Conservation (phyloP, 768 basidiomycete genomes). For the Panaeolus cyanescens region DNA sequence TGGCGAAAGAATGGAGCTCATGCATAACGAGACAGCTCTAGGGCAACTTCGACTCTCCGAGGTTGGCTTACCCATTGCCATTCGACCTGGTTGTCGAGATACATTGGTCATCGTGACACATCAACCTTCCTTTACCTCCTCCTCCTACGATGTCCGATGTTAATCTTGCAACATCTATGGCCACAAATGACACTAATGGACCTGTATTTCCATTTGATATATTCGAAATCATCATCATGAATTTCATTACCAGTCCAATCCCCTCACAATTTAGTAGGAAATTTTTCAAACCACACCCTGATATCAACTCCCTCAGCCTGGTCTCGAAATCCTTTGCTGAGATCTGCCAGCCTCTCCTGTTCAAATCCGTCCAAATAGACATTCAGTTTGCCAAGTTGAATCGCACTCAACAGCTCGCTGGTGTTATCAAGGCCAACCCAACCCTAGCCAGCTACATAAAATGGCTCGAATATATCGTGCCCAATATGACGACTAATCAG, state of each 20-base stretch:
- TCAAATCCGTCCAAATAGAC: neutral
- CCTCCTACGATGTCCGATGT: neutral
- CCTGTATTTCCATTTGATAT: neutral
- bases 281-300: neutral
- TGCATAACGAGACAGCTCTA: too few species aligned
- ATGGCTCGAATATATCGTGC: neutral
- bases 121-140: too few species aligned
- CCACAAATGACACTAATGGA: neutral
- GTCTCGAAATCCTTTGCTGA: neutral
- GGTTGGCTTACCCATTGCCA: too few species aligned
- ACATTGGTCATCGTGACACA: too few species aligned
- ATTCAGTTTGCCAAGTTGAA: neutral
- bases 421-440: neutral
- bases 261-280: neutral
- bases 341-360: neutral
- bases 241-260: neutral
- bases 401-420: neutral
- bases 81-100: too few species aligned
- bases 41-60: too few species aligned
- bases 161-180: neutral
- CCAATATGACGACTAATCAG: neutral
- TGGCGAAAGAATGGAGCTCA: too few species aligned
- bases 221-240: neutral
- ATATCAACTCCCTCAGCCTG: neutral
- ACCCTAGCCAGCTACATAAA: neutral